Conservation (phyloP, 306 rosid genomes). For the Cucumis cinereus region DNA sequence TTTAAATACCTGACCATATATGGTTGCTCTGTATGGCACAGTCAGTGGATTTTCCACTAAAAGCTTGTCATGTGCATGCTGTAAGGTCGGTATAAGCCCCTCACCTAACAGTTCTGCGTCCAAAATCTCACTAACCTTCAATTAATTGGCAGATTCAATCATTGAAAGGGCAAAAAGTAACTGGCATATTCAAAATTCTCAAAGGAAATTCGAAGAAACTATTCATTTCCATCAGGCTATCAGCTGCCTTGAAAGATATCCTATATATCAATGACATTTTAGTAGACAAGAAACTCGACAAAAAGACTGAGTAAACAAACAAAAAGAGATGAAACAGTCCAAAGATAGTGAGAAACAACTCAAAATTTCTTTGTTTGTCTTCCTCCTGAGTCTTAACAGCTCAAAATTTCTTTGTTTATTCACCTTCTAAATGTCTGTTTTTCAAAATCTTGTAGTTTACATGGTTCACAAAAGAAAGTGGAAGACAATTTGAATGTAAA, state of each 20-base stretch:
- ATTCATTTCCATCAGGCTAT: background rate
- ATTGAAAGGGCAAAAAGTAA: background rate
- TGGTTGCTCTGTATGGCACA: slow-evolving; percentile 72
- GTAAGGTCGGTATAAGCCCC: slow-evolving; percentile 88
- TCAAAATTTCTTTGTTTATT: background rate
- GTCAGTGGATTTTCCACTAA: slow-evolving; percentile 59
- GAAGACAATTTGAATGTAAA: background rate
- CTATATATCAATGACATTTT: background rate
- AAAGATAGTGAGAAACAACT: background rate
- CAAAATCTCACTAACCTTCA: slow-evolving; percentile 89
- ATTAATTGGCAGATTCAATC: background rate
- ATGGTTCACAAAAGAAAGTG: background rate
- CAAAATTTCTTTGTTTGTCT: background rate
- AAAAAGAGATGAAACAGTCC: background rate
- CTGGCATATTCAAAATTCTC: background rate
- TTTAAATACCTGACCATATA: slow-evolving; percentile 63
- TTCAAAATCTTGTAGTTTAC: background rate
- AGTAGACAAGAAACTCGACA: background rate
- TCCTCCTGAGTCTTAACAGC: background rate
- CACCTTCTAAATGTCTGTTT: background rate
- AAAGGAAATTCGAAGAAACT: background rate
- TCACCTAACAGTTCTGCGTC: slow-evolving; percentile 89
- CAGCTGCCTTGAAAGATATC: background rate
- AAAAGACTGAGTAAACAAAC: background rate
- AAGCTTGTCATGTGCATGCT: slow-evolving; percentile 72